phyloP scores from a whole-genome alignment of 345 rosid species.

The Arabidopsis thaliana region DNA sequence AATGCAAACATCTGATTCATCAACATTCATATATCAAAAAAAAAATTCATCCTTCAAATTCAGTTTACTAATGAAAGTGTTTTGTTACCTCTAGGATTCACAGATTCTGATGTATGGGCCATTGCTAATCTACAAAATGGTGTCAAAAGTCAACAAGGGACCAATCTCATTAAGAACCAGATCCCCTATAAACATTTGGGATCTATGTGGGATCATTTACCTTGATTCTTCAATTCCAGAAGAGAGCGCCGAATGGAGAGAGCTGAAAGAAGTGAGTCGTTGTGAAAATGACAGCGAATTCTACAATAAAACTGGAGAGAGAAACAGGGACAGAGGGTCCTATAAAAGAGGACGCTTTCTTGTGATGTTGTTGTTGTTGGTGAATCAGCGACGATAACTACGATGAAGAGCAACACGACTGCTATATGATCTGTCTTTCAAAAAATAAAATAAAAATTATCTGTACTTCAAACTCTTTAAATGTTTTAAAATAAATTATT shows the following conservation, averaged over 20 bases:
- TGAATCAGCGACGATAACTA: conserved; percentile 38
- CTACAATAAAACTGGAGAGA: conserved; percentile 27
- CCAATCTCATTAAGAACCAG: conserved; percentile 2
- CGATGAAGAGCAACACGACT: conserved; percentile 43
- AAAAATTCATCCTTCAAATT: neutral
- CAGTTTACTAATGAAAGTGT: neutral
- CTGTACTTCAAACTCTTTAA: neutral
- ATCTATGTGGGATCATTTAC: conserved; percentile 31
- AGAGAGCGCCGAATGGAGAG: conserved; percentile 6
- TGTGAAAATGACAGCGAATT: conserved; percentile 7
- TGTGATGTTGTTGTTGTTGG: conserved; percentile 9
- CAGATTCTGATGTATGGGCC: conserved; percentile 69
- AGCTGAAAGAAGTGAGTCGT: conserved; percentile 1
- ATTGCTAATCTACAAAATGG: conserved; percentile 43
- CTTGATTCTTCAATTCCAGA: conserved; percentile 22
- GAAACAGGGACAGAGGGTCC: conserved; percentile 1
- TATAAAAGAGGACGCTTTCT: conserved; percentile 14
- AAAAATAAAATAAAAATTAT: no score
- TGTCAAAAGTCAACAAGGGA: conserved; percentile 19
- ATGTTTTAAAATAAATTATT: no score
- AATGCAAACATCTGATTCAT: conserved; percentile 80
- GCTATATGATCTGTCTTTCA: conserved; percentile 16
- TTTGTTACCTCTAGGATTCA: conserved; percentile 76
- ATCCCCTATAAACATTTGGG: neutral
- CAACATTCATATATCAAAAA: conserved; percentile 18